These are phyloP conservation scores for Blastobotrys capitulatus DNA, from an alignment of 1,139 yeast species.

Conservation along the genomic window DNA sequence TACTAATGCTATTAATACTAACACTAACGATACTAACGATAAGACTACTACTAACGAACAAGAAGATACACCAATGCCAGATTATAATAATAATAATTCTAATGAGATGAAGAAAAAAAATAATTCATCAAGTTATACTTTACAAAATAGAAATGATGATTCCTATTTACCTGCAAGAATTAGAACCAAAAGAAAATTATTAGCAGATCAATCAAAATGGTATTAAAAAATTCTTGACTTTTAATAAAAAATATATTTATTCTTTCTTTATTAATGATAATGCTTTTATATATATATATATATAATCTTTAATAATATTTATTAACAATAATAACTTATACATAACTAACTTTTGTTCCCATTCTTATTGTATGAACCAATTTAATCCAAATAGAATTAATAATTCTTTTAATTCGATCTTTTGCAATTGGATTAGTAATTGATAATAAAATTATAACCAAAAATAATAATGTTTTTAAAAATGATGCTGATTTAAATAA, in stretches of 20 bases:
- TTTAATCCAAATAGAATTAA: conserved; percentile 18
- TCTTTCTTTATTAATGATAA: no score
- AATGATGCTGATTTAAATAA: conserved; percentile 10
- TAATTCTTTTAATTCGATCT: conserved; percentile 12
- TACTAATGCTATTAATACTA: no score
- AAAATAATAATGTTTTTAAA: conserved; percentile 15
- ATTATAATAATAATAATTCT: background rate
- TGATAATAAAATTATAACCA: conserved; percentile 18
- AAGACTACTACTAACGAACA: background rate
- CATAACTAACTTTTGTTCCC: conserved; percentile 27
- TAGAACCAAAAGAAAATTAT: no score
- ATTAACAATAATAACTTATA: conserved; percentile 11
- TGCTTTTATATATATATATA: no score
- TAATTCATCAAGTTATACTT: background rate
- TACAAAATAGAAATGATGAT: no score
- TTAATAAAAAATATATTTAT: no score
- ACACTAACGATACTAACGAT: background rate
- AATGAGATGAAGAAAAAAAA: background rate
- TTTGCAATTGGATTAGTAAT: conserved; percentile 18
- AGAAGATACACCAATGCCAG: background rate
- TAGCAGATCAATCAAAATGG: no score
- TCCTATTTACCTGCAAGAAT: no score
- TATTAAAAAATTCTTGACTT: no score
- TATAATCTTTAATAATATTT: background rate
- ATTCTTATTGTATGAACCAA: conserved; percentile 20